Evolutionary conservation across 2,329 filamentous ascomycete species (phyloP), one percentile per base, ranked within the genome.

Genomic region (Penicillium griseofulvum): DNA sequence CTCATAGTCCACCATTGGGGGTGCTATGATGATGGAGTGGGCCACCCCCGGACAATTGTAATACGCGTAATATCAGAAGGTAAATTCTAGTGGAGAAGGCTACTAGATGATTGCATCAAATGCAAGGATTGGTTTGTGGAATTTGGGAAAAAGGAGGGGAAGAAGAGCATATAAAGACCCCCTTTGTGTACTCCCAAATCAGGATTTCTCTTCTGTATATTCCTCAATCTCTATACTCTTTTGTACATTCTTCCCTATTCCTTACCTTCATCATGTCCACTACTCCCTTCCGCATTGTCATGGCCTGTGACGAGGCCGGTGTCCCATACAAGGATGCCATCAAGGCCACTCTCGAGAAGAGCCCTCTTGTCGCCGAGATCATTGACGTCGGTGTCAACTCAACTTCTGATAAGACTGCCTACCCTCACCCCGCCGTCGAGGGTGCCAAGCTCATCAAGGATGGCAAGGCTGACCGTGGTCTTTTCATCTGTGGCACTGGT

Each of bases 401-500:
- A 42, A 68, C 79, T 52, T 76, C 79, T 54, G 89, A 94, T 80
- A 90, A 90, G 72, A 93, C 88, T 1, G 87, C 90, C 3, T 95
- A 95, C 73, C 89, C 90, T 0, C 87, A 90, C 72, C 83, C 89
- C 38, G 90, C 90, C 55, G 88, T 90, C 38, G 83, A 84, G 37
- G 90, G 89, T 5, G 88, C 88, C 39, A 79, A 82, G 55, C 70
- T 76, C 56, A 75, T 79, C 68, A 73, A 69, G 46, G 71, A 73
- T 42, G 77, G 77, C 59, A 76, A 78, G 66, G 87, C 83, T 49
- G 90, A 95, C 74, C 87, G 90, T 50, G 90, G 89, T 0, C 80
- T 95, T 36, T 74, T 75, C 62, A 90, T 95, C 77, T 95, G 90
- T 76, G 90, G 91, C 2, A 95, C 91, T 0, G 91, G 91, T 0